These are phyloP conservation scores for Neoboletus subvelutipes DNA, from an alignment of 768 basidiomycete species.

Conservation along the genomic window DNA sequence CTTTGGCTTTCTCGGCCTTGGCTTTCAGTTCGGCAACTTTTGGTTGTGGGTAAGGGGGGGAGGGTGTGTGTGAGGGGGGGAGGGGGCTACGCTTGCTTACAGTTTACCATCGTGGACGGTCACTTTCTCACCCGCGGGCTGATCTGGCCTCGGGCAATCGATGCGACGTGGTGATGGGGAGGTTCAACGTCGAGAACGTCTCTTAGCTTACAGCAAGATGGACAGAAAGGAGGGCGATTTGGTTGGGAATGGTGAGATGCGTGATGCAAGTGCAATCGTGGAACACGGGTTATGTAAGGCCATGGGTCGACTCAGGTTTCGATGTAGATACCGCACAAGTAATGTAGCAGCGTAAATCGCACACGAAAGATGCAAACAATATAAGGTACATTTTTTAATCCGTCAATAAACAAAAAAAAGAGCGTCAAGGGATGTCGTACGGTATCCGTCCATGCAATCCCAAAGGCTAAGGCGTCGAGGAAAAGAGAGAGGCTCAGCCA, in stretches of 20 bases:
- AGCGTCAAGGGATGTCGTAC: background rate
- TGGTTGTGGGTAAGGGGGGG: background rate
- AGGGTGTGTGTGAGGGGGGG: constrained; percentile 2
- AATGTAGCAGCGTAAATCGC: background rate
- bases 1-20: constrained; percentile 62
- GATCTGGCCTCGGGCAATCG: background rate
- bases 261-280: no score
- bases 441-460: background rate
- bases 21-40: constrained; percentile 66
- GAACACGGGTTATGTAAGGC: no score
- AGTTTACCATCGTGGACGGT: constrained; percentile 28
- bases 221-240: no score
- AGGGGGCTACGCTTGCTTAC: constrained; percentile 18
- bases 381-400: constrained; percentile 11
- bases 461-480: background rate
- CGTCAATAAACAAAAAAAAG: constrained; percentile 3
- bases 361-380: background rate
- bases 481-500: constrained; percentile 4
- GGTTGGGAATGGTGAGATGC: no score
- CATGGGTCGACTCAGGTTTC: no score
- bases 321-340: background rate
- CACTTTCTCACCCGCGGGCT: background rate
- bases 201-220: no score
- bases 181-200: background rate
- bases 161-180: background rate